Evolutionary conservation across 2,329 filamentous ascomycete genomes (phyloP).

Genomic region (Acephala macrosclerotiorum): DNA sequence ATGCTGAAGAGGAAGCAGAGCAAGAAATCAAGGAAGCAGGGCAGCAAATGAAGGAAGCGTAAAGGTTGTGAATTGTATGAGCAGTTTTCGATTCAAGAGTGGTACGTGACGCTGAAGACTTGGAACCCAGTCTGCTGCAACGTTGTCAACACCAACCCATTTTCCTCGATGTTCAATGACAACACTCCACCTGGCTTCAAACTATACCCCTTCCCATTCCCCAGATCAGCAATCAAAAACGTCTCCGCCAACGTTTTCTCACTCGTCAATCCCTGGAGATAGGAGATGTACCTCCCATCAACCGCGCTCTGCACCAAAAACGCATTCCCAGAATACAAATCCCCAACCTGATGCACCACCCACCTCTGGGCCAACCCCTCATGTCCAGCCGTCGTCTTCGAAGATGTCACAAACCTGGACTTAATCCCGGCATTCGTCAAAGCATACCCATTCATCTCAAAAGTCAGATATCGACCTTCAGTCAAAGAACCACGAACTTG

Average conservation of each 20-base stretch:
- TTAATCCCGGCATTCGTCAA: conserved; percentile 44
- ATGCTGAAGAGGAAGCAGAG: too few species aligned
- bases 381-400: conserved; percentile 46
- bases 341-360: conserved; percentile 52
- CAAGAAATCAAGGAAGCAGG: too few species aligned
- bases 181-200: conserved; percentile 7
- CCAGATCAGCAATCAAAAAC: conserved; percentile 24
- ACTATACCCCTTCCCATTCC: conserved; percentile 21
- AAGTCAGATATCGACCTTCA: conserved; percentile 62
- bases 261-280: background rate
- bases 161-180: background rate
- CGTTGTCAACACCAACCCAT: background rate
- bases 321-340: conserved; percentile 38
- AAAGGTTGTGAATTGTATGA: too few species aligned
- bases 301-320: conserved; percentile 50
- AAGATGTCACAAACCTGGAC: conserved; percentile 27
- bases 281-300: conserved; percentile 47
- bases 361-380: conserved; percentile 53
- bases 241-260: conserved; percentile 12
- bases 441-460: conserved; percentile 53
- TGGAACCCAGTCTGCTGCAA: background rate
- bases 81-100: too few species aligned
- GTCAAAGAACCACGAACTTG: conserved; percentile 57
- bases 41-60: too few species aligned
- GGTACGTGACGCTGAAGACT: conserved; percentile 21